phyloP scores from a whole-genome alignment of 768 basidiomycete genomes.

The Leucogyrophana mollusca region DNA sequence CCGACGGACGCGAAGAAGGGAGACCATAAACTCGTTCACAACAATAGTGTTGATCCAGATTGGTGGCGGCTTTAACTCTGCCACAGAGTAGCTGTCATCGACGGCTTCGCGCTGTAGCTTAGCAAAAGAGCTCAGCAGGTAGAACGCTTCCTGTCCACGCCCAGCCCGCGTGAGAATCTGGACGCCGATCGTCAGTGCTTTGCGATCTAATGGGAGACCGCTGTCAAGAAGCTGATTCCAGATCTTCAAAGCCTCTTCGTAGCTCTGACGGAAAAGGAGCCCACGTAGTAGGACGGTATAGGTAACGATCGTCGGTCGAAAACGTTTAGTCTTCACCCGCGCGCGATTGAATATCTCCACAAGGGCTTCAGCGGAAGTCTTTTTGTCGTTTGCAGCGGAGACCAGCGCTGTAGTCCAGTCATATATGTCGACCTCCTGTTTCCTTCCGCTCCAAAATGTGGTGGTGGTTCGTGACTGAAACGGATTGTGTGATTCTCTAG shows the following conservation, averaged over 20 bases:
- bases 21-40: conserved; percentile 45
- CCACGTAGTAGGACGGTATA: conserved; percentile 57
- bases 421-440: conserved; percentile 38
- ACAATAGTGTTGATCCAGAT: conserved; percentile 23
- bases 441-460: conserved; percentile 14
- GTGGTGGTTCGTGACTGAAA: not conserved
- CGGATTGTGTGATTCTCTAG: conserved; percentile 4
- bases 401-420: conserved; percentile 47
- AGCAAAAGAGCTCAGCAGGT: conserved; percentile 44
- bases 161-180: conserved; percentile 45
- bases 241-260: conserved; percentile 36
- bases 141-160: conserved; percentile 47
- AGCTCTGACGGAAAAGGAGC: conserved; percentile 42
- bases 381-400: conserved; percentile 41
- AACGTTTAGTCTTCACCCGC: conserved; percentile 19
- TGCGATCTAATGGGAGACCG: conserved; percentile 40
- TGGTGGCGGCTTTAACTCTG: conserved; percentile 14
- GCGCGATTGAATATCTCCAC: conserved; percentile 37
- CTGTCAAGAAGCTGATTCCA: conserved; percentile 42
- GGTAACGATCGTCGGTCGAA: conserved; percentile 43
- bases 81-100: conserved; percentile 9
- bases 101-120: conserved; percentile 18
- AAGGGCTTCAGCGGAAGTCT: conserved; percentile 30
- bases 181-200: conserved; percentile 50
- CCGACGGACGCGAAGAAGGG: conserved; percentile 49